Evolutionary conservation across 179 eudicot genomes (phyloP).

Genomic region (Vitellaria paradoxa): DNA sequence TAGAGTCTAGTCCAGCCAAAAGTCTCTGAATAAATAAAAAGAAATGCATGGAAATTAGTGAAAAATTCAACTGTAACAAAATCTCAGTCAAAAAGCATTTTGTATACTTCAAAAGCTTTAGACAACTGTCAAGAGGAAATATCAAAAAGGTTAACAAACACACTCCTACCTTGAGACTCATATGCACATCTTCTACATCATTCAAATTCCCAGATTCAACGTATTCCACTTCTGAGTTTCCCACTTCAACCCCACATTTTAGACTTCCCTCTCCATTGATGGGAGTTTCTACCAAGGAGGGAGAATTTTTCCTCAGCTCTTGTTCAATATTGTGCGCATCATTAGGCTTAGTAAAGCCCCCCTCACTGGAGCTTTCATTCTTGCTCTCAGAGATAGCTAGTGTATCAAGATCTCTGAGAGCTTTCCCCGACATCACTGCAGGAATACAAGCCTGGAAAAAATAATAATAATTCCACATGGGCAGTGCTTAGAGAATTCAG

Average conservation of each 20-base stretch:
- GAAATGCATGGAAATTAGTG: constrained; percentile 1
- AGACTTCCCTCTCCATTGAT: constrained; percentile 24
- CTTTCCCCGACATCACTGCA: constrained; percentile 36
- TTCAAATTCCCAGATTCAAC: constrained; percentile 59
- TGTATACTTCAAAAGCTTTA: neutral
- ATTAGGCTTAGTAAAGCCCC: constrained; percentile 26
- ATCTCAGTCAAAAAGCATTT: neutral
- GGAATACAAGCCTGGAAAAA: constrained; percentile 11
- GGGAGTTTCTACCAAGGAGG: constrained; percentile 16
- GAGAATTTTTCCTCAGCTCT: constrained; percentile 18
- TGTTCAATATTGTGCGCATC: constrained; percentile 30
- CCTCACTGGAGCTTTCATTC: constrained; percentile 33
- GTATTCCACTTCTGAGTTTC: constrained; percentile 52
- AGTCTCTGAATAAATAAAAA: constrained; percentile 33
- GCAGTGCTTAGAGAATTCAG: neutral
- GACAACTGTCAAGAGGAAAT: neutral
- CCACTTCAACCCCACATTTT: constrained; percentile 32
- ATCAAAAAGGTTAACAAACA: constrained; percentile 9
- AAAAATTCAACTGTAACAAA: neutral
- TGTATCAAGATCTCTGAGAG: constrained; percentile 31
- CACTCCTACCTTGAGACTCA: constrained; percentile 36
- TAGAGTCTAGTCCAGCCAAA: constrained; percentile 46
- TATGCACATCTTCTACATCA: constrained; percentile 49
- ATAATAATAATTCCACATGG: neutral
- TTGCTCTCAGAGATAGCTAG: constrained; percentile 31